Base-by-base conservation (phyloP, 768 basidiomycete genomes). In the Psilocybe tampanensis region DNA sequence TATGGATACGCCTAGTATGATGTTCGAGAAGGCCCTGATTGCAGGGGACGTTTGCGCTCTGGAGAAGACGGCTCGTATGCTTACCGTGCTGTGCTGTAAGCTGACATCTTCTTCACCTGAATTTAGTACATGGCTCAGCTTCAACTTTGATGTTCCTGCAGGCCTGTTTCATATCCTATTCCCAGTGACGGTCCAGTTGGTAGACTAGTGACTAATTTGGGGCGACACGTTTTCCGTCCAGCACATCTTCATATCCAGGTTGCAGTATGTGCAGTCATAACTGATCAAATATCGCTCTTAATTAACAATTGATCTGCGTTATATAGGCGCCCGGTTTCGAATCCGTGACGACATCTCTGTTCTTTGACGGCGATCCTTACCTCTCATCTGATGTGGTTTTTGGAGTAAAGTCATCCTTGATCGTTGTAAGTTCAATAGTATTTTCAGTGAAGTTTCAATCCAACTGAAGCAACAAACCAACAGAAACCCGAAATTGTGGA, bases 111-210 rank as follows among this genome's bases (percentile, higher is more conserved):
- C 22, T 8, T 29, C 8, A 8, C 50, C 18, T 12, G 32, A 34
- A 15, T 29, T n/a, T 42, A 33, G 42, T 39, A 17, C 23, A 32
- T 34, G n/a, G n/a, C n/a, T n/a, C n/a, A n/a, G n/a, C n/a, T 47
- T 55, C 48, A 29, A 33, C 17, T 33, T 6, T 12, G 8, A 9
- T 44, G 36, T 15, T 5, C 29, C 29, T 42, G 11, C 55, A 79
- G 79, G 4, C 82, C 81, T 1, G 74, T 86, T 2, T 69, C 86
- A 23, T 94, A 94, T 66, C 81, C 90, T n/a, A 85, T 92, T 57
- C 92, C 91, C 0, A 81, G 78, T 44, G 90, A 92, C 57, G 92
- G 91, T 0, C 84, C 93, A 0, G 90, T 92, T 2, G 90, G 88
- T 0, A 73, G 75, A 15, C 63, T 95, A 60, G 68, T 94, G 19